A percentile compares a stretch with the other conserved stretches of the same genome.
Evolutionary conservation across 2,329 filamentous ascomycete species (phyloP).

Genomic region (Karstenula rhodostoma): DNA sequence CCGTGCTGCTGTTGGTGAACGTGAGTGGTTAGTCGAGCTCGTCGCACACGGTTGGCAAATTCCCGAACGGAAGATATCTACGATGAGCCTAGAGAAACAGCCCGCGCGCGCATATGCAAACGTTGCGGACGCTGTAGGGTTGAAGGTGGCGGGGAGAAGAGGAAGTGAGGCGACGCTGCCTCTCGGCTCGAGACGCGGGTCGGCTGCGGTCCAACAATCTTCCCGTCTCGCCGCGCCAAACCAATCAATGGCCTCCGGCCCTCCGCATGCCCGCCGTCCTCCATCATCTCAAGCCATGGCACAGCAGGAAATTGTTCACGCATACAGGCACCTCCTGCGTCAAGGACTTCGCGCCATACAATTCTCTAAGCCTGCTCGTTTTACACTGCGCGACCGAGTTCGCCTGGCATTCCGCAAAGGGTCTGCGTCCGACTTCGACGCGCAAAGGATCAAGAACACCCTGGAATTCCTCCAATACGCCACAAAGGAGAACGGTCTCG

Average conservation of each 20-base stretch:
- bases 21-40: slow-evolving; percentile 28
- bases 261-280: background rate
- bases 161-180: slow-evolving; percentile 10
- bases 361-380: slow-evolving; percentile 74
- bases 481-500: slow-evolving; percentile 68
- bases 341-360: slow-evolving; percentile 74
- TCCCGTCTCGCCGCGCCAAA: background rate
- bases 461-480: slow-evolving; percentile 75
- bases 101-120: slow-evolving; percentile 19
- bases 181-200: background rate
- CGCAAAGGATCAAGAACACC: slow-evolving; percentile 67
- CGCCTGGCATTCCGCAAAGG: slow-evolving; percentile 52
- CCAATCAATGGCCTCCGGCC: slow-evolving; percentile 1
- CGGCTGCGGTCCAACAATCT: background rate
- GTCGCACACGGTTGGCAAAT: slow-evolving; percentile 21
- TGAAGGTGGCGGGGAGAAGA: slow-evolving; percentile 23
- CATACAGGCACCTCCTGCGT: slow-evolving; percentile 76
- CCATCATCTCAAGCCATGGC: slow-evolving; percentile 33
- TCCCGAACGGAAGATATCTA: slow-evolving; percentile 21
- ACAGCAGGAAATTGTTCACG: slow-evolving; percentile 61
- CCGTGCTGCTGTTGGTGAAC: background rate
- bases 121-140: slow-evolving; percentile 13
- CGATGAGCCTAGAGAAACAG: slow-evolving; percentile 23
- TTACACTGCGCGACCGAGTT: slow-evolving; percentile 62
- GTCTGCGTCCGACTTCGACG: slow-evolving; percentile 39